phyloP scores from a whole-genome alignment of 371 early-diverging fungal genomes.

The Mucor piriformis region DNA sequence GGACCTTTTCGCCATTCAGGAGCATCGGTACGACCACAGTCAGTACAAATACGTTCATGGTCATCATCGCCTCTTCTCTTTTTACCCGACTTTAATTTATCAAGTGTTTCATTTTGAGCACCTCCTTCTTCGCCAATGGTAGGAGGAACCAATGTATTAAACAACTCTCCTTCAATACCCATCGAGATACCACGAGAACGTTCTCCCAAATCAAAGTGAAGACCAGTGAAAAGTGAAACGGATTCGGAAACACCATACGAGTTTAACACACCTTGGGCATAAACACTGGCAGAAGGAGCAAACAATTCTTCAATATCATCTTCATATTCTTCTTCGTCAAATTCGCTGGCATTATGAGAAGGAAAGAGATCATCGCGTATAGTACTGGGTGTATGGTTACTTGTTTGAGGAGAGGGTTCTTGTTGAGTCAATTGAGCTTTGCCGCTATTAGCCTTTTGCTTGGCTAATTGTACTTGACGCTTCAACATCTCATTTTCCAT shows the following conservation, averaged over 20 bases:
- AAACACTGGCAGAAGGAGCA: constrained; percentile 31
- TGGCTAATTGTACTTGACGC: constrained; percentile 10
- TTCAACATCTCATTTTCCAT: constrained; percentile 31
- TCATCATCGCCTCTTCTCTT: constrained; percentile 29
- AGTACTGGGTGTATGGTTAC: neutral
- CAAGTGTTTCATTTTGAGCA: constrained; percentile 3
- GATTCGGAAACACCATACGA: constrained; percentile 30
- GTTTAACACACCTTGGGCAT: constrained; percentile 40
- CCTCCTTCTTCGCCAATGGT: constrained; percentile 12
- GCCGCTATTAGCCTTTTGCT: constrained; percentile 10
- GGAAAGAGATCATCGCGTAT: neutral
- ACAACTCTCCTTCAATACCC: constrained; percentile 38
- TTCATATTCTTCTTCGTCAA: constrained; percentile 23
- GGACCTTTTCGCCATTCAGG: constrained; percentile 89
- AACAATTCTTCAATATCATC: constrained; percentile 23
- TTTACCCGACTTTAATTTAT: constrained; percentile 20
- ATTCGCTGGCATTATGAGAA: neutral
- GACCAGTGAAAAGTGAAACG: constrained; percentile 43
- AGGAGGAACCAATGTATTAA: constrained; percentile 18
- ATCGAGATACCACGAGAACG: constrained; percentile 46
- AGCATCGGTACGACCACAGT: constrained; percentile 78
- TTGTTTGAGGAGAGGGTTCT: constrained; percentile 11
- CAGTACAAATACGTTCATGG: constrained; percentile 33
- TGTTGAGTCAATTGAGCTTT: constrained; percentile 2
- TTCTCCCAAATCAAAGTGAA: constrained; percentile 43